Evolutionary conservation across 2,329 filamentous ascomycete genomes (phyloP).

Genomic region (Aspergillus niger): DNA sequence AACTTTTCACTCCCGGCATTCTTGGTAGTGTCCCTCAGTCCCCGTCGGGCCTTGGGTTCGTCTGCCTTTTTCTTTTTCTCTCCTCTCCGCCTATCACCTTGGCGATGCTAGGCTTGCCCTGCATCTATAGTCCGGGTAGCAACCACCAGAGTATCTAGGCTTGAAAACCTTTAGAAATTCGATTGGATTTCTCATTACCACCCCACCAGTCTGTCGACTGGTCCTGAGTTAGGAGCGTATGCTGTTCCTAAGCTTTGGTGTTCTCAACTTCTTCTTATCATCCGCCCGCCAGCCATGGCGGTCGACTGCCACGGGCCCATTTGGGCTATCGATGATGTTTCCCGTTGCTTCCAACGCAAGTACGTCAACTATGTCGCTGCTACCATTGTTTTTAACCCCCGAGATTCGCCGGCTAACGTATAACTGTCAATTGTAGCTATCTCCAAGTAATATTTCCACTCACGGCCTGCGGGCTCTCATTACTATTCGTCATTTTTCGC

Average conservation of each 20-base stretch:
- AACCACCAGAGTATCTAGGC: neutral
- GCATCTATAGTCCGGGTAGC: conserved; percentile 19
- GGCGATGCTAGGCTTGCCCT: conserved; percentile 31
- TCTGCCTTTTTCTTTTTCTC: neutral
- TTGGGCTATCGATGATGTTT: conserved; percentile 65
- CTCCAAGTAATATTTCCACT: conserved; percentile 79
- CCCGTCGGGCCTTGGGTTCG: conserved; percentile 2
- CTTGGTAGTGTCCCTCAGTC: neutral
- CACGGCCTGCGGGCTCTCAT: conserved; percentile 67
- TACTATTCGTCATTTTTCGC: conserved; percentile 65
- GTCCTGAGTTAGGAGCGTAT: conserved; percentile 12
- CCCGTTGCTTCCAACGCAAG: conserved; percentile 61
- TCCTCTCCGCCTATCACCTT: neutral
- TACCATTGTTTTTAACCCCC: neutral
- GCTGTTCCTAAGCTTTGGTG: conserved; percentile 10
- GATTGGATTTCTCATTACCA: neutral
- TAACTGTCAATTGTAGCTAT: conserved; percentile 56
- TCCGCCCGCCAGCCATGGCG: conserved; percentile 48
- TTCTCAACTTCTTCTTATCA: conserved; percentile 1
- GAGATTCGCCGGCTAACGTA: neutral
- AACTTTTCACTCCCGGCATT: neutral
- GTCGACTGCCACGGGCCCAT: conserved; percentile 59
- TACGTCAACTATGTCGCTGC: conserved; percentile 32
- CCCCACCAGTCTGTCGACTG: conserved; percentile 1
- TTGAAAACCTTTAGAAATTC: no score